These are phyloP conservation scores for Hura crepitans DNA, from an alignment of 441 rosid genomes.

Conservation along the genomic window DNA sequence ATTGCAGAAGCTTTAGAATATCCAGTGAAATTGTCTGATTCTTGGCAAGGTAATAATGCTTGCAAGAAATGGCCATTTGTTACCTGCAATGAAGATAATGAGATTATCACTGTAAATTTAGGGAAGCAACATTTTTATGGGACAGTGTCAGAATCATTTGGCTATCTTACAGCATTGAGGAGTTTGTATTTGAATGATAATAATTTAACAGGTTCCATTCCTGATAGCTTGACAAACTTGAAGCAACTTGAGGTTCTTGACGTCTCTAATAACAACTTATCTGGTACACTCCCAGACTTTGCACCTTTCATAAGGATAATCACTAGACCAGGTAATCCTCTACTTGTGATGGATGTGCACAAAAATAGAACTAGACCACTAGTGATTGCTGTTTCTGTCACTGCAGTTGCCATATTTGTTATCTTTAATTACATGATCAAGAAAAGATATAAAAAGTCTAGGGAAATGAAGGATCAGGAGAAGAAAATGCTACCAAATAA, in stretches of 20 bases:
- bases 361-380: too few relatives aligned
- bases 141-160: conserved; percentile 52
- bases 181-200: conserved; percentile 46
- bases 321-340: conserved; percentile 44
- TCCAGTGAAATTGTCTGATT: too few relatives aligned
- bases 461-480: too few relatives aligned
- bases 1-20: too few relatives aligned
- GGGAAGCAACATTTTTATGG: conserved; percentile 29
- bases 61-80: too few relatives aligned
- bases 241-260: conserved; percentile 41
- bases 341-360: conserved; percentile 32
- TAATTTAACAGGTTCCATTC: conserved; percentile 51
- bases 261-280: conserved; percentile 64
- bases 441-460: too few relatives aligned
- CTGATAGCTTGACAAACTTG: conserved; percentile 49
- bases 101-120: conserved; percentile 6
- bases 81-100: too few relatives aligned
- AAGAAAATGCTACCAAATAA: too few relatives aligned
- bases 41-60: too few relatives aligned
- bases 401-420: too few relatives aligned
- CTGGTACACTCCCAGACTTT: conserved; percentile 47
- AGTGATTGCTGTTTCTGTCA: too few relatives aligned
- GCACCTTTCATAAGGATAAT: conserved; percentile 34
- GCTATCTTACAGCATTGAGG: conserved; percentile 44
- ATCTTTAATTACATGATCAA: too few relatives aligned